Conservation (phyloP, 2,329 filamentous ascomycete species). For the Curvularia verruculosa region DNA sequence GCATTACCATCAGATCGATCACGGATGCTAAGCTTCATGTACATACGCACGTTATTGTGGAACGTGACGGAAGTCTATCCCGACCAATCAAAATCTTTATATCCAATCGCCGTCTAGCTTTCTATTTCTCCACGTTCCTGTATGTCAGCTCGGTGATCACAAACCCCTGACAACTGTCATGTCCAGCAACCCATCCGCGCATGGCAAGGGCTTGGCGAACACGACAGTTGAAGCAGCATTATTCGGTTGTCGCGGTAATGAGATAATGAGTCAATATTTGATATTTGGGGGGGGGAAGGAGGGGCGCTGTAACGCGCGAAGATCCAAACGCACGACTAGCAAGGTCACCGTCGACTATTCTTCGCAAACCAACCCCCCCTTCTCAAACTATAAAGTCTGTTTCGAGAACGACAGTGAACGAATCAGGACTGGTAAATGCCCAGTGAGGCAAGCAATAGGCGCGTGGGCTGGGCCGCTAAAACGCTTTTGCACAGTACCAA, state of each 20-base stretch:
- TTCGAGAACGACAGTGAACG: slow-evolving; percentile 1
- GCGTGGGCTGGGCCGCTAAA: too few relatives aligned
- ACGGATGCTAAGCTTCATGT: background rate
- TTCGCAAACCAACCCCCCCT: too few relatives aligned
- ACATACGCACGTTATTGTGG: background rate
- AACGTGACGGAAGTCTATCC: background rate
- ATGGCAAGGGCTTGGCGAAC: background rate
- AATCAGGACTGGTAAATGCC: background rate
- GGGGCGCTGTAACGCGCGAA: slow-evolving; percentile 7
- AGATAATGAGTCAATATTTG: background rate
- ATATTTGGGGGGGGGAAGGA: too few relatives aligned
- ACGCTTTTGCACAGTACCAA: slow-evolving; percentile 2
- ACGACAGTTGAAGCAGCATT: background rate
- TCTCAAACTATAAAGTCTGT: slow-evolving; percentile 10
- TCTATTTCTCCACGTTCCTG: background rate
- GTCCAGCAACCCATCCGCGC: background rate
- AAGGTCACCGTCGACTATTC: slow-evolving; percentile 2
- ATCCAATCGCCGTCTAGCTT: background rate
- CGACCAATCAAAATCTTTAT: background rate
- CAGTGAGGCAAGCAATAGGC: background rate
- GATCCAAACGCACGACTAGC: slow-evolving; percentile 13
- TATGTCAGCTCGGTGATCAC: background rate
- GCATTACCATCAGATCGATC: too few relatives aligned
- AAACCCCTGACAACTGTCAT: background rate
- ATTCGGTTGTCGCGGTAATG: background rate